Conservation (phyloP, 2,329 filamentous ascomycete genomes). For the Shiraia bambusicola region DNA sequence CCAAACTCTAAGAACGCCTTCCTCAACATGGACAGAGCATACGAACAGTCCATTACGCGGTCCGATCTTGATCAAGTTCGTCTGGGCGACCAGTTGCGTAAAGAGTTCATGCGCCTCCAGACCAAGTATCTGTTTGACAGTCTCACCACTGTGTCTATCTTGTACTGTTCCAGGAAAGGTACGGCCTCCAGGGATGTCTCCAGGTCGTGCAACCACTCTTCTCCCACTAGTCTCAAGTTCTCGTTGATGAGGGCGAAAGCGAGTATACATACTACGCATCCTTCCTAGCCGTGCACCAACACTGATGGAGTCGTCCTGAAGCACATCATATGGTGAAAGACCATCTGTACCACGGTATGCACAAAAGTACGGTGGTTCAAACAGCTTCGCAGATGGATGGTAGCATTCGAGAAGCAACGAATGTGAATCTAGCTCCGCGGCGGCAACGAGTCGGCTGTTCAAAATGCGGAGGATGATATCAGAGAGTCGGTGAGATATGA, state of each 20-base stretch:
- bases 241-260: constrained; percentile 65
- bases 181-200: constrained; percentile 51
- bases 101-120: constrained; percentile 73
- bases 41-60: constrained; percentile 63
- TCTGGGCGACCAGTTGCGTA: constrained; percentile 69
- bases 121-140: constrained; percentile 61
- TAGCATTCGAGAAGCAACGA: constrained; percentile 77
- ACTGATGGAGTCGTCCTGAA: constrained; percentile 20
- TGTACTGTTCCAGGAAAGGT: constrained; percentile 37
- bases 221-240: constrained; percentile 49
- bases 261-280: constrained; percentile 64
- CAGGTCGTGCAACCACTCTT: constrained; percentile 46
- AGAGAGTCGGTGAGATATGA: constrained; percentile 64
- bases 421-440: constrained; percentile 61
- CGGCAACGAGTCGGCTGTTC: constrained; percentile 62
- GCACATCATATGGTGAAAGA: constrained; percentile 50
- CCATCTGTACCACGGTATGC: constrained; percentile 65
- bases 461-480: constrained; percentile 64
- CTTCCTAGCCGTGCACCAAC: constrained; percentile 46
- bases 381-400: constrained; percentile 68
- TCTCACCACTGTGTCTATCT: constrained; percentile 41
- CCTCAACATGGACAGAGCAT: constrained; percentile 65
- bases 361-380: constrained; percentile 69
- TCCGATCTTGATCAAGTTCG: constrained; percentile 68
- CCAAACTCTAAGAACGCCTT: constrained; percentile 70